Percentiles rank a stretch among this genome's conserved stretches.
phyloP scores from a whole-genome alignment of 257 asterid genomes.

The Primulina huaijiensis region DNA sequence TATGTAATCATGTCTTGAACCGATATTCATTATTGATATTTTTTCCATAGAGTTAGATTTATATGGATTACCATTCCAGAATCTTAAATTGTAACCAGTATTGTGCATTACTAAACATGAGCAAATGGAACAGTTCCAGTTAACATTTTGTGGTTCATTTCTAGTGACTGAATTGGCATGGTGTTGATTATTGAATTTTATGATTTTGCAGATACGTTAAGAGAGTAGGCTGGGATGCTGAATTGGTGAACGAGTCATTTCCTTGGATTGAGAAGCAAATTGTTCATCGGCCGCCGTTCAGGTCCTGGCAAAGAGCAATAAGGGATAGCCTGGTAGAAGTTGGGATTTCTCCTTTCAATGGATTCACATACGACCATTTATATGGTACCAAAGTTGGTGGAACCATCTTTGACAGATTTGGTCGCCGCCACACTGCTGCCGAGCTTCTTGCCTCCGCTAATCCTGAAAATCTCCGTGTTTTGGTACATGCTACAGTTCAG shows the following conservation, averaged over 20 bases:
- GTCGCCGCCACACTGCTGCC: conserved; percentile 91
- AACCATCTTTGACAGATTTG: conserved; percentile 74
- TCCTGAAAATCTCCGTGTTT: conserved; percentile 56
- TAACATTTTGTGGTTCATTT: neutral
- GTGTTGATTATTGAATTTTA: conserved; percentile 16
- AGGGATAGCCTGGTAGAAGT: conserved; percentile 72
- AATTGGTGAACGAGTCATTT: conserved; percentile 80
- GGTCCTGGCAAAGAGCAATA: conserved; percentile 76
- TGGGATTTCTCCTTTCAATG: conserved; percentile 91
- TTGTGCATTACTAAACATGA: neutral
- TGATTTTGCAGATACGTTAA: conserved; percentile 51
- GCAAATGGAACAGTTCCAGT: no score
- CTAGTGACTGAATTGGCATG: no score
- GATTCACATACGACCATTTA: conserved; percentile 86
- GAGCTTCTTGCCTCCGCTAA: conserved; percentile 83
- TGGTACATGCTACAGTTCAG: conserved; percentile 75
- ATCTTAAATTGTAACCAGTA: neutral
- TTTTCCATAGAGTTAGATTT: neutral
- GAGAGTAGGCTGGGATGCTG: conserved; percentile 77
- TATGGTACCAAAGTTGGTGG: conserved; percentile 97
- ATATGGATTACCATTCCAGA: neutral
- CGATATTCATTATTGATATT: no score
- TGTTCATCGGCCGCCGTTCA: conserved; percentile 66
- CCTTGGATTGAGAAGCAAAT: conserved; percentile 96
- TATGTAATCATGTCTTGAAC: neutral